Conservation (phyloP, 176 grass and related monocot species). For the Triticum urartu region DNA sequence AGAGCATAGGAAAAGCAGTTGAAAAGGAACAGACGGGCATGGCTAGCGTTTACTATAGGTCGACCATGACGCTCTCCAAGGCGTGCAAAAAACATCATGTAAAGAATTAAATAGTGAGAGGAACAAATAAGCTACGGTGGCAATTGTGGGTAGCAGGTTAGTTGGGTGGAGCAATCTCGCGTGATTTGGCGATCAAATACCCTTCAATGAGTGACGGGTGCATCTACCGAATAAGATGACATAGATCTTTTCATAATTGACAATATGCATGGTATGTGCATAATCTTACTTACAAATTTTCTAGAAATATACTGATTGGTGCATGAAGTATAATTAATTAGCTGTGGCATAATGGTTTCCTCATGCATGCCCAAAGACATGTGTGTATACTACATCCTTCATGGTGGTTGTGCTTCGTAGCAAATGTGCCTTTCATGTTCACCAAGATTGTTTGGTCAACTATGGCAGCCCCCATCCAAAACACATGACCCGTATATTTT, state of each 20-base stretch:
- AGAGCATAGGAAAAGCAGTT: not conserved
- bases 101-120: no score
- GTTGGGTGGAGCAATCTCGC: not conserved
- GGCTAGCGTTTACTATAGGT: not conserved
- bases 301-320: not conserved
- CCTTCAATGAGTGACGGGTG: not conserved
- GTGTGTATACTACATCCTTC: not conserved
- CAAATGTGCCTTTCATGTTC: not conserved
- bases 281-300: not conserved
- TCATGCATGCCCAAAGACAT: not conserved
- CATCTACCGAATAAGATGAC: no score
- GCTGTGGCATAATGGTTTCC: not conserved
- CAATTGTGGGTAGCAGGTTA: not conserved
- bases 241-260: not conserved
- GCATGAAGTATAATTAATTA: not conserved
- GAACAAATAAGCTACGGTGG: accelerated
- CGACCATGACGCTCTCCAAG: not conserved
- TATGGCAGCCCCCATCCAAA: not conserved
- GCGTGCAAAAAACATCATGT: no score
- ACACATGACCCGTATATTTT: not conserved
- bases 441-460: not conserved
- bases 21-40: accelerated
- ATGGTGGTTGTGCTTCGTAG: not conserved
- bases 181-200: accelerated
- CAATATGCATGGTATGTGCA: not conserved